Conservation (phyloP, 108 stramenopile genomes). For the Stephanodiscus minutulus region DNA sequence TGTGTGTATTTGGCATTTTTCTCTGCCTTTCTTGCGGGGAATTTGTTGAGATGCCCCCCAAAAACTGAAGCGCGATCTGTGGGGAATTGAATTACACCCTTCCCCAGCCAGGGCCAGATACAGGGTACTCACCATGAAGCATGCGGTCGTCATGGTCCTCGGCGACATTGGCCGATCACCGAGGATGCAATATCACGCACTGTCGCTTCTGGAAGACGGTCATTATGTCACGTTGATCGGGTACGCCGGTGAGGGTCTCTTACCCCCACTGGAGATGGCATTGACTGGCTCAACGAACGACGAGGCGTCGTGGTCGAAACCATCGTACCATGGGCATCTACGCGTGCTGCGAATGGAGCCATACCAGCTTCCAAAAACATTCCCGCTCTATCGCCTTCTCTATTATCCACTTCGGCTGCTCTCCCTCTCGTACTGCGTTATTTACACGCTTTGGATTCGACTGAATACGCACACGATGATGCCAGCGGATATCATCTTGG, state of each 20-base stretch:
- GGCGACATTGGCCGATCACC: constrained; percentile 95
- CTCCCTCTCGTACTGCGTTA: constrained; percentile 52
- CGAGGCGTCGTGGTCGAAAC: background rate
- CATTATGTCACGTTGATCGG: constrained; percentile 76
- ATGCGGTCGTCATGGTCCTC: constrained; percentile 74
- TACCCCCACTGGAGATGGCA: constrained; percentile 41
- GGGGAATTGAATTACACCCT: too few species aligned
- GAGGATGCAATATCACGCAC: constrained; percentile 98
- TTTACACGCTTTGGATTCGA: constrained; percentile 56
- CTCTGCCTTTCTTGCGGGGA: too few species aligned
- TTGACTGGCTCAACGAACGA: background rate
- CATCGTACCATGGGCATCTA: constrained; percentile 38
- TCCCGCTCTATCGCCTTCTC: constrained; percentile 54
- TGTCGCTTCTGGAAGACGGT: constrained; percentile 79
- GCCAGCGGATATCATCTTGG: constrained; percentile 76
- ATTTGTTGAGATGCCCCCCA: too few species aligned
- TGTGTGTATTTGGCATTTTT: too few species aligned
- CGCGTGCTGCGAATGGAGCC: constrained; percentile 63
- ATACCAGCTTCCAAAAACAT: constrained; percentile 51
- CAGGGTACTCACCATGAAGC: too few species aligned
- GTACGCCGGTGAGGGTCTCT: constrained; percentile 69
- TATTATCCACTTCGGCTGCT: constrained; percentile 65
- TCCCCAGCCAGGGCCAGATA: too few species aligned
- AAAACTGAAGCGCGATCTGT: too few species aligned
- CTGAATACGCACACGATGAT: constrained; percentile 28